Conservation (phyloP, 768 basidiomycete species). For the Pulveroboletus frians region DNA sequence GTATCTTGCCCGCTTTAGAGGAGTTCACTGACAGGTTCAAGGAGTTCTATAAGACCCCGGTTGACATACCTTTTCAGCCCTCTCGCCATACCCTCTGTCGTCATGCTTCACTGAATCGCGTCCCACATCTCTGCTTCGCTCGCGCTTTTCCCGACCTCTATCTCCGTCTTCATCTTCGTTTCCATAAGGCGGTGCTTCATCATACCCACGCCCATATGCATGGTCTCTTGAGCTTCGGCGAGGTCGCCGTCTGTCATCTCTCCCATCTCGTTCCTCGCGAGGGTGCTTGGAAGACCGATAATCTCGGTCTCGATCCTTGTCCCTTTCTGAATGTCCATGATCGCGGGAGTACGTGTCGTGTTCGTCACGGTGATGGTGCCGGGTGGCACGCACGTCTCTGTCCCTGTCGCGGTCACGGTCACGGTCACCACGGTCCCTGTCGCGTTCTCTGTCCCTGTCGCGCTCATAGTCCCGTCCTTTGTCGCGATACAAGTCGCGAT, state of each 20-base stretch:
- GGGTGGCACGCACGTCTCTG: slow-evolving; percentile 32
- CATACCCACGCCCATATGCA: slow-evolving; percentile 41
- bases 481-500: slow-evolving; percentile 27
- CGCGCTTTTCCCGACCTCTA: slow-evolving; percentile 35
- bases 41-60: neutral
- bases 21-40: slow-evolving; percentile 8
- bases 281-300: slow-evolving; percentile 42
- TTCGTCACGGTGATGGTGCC: slow-evolving; percentile 35
- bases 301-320: slow-evolving; percentile 38
- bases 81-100: slow-evolving; percentile 47
- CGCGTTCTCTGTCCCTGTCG: slow-evolving; percentile 38
- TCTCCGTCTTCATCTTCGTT: slow-evolving; percentile 39
- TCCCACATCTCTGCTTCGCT: slow-evolving; percentile 41
- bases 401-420: slow-evolving; percentile 43
- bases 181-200: slow-evolving; percentile 39
- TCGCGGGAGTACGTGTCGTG: slow-evolving; percentile 31
- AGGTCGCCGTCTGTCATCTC: slow-evolving; percentile 45
- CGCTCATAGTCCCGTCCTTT: slow-evolving; percentile 35
- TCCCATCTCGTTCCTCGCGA: slow-evolving; percentile 53
- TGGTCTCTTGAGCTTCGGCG: slow-evolving; percentile 38
- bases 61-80: slow-evolving; percentile 59
- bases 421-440: slow-evolving; percentile 38
- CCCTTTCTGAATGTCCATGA: slow-evolving; percentile 30
- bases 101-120: slow-evolving; percentile 36
- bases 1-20: slow-evolving; percentile 47